A percentile compares a stretch with the other conserved stretches of the same genome.
Evolutionary conservation across 495 filamentous ascomycete species (phyloP).

Genomic region (Cudoniella acicularis): DNA sequence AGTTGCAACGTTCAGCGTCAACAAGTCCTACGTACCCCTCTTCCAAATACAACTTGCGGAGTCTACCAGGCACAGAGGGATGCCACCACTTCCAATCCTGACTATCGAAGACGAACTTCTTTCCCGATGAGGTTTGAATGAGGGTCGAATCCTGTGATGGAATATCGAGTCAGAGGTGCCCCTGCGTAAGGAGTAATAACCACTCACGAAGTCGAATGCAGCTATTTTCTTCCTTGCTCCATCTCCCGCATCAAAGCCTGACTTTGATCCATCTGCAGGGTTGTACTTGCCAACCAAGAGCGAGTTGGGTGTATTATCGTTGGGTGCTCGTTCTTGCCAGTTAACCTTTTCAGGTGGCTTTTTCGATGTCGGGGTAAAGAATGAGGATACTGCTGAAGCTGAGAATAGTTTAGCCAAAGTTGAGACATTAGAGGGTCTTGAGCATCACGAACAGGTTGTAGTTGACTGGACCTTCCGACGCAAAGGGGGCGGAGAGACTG

Average conservation of each 20-base stretch:
- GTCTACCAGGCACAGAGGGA: conserved; percentile 55
- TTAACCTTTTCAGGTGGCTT: conserved; percentile 74
- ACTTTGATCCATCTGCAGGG: conserved; percentile 21
- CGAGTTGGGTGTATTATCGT: conserved; percentile 42
- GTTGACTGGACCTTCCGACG: conserved; percentile 64
- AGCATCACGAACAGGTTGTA: conserved; percentile 61
- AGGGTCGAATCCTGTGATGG: conserved; percentile 75
- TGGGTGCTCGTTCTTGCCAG: conserved; percentile 63
- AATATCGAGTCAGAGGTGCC: neutral
- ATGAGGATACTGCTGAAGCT: conserved; percentile 69
- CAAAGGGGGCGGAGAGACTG: conserved; percentile 57
- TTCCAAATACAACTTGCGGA: conserved; percentile 59
- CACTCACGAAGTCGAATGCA: conserved; percentile 82
- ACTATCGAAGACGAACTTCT: conserved; percentile 64
- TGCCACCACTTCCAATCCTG: conserved; percentile 98
- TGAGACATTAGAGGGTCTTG: neutral
- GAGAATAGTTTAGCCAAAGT: conserved; percentile 18
- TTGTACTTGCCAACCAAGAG: conserved; percentile 74
- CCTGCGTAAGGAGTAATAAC: neutral
- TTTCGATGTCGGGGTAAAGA: conserved; percentile 85
- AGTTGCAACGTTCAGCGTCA: neutral
- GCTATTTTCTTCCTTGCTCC: conserved; percentile 59
- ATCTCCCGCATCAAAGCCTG: conserved; percentile 25
- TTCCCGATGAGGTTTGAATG: conserved; percentile 75
- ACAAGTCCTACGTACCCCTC: conserved; percentile 55